phyloP scores from a whole-genome alignment of 2,329 filamentous ascomycete genomes.

The Leptographium galeiforme region DNA sequence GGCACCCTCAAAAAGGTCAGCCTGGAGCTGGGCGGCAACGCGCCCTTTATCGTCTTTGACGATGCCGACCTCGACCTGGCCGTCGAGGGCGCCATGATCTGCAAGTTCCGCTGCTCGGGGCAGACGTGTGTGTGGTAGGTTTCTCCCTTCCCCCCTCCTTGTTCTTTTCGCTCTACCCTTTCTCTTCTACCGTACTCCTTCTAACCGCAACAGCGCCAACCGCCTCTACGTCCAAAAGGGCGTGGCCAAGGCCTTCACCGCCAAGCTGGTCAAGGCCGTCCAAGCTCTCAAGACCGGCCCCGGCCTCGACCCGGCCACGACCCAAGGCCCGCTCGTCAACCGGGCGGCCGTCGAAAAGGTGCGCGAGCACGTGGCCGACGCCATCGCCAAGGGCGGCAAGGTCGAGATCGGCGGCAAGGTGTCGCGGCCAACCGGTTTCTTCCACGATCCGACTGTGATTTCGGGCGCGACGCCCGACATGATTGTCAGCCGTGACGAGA shows the following conservation, averaged over 20 bases:
- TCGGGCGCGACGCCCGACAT: conserved; percentile 27
- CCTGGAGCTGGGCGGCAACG: conserved; percentile 55
- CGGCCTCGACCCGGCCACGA: conserved; percentile 6
- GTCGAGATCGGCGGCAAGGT: conserved; percentile 32
- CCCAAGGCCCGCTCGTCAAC: conserved; percentile 12
- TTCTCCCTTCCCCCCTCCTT: too few relatives aligned
- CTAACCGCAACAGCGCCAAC: conserved; percentile 13
- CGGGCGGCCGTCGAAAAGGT: conserved; percentile 11
- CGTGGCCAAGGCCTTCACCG: conserved; percentile 11
- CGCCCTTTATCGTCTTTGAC: conserved; percentile 46
- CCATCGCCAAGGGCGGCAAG: conserved; percentile 10
- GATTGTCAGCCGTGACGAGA: conserved; percentile 10
- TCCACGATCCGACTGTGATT: conserved; percentile 58
- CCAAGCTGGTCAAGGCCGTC: conserved; percentile 10
- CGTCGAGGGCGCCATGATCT: conserved; percentile 34
- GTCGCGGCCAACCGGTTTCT: conserved; percentile 38
- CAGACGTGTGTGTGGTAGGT: conserved; percentile 45
- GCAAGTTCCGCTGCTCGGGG: conserved; percentile 22
- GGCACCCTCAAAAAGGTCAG: conserved; percentile 49
- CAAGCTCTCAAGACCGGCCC: conserved; percentile 4
- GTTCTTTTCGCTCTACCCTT: neutral
- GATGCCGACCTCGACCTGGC: conserved; percentile 49
- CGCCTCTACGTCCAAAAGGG: conserved; percentile 13
- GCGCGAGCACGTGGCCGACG: conserved; percentile 10
- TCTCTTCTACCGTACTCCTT: neutral